Evolutionary conservation across 2,329 filamentous ascomycete species (phyloP), one percentile per base, ranked within the genome.

Genomic region (Alternaria sp.): DNA sequence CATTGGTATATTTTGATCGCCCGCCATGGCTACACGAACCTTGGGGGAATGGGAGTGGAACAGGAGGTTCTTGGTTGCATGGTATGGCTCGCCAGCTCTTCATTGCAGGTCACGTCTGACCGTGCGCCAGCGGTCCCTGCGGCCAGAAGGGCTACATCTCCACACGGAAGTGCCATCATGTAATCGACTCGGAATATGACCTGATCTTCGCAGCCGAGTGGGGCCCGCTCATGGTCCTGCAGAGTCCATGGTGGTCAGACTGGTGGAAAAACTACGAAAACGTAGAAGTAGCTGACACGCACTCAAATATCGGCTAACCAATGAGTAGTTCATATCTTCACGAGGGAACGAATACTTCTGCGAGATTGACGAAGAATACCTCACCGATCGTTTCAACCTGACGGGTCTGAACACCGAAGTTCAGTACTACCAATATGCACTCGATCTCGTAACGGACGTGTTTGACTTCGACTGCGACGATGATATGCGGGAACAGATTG

Each of bases 401-500:
- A 99, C 95, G 0, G 95, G 95, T 36, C 86, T 99, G 50, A 97
- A 98, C 80, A 94, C 92, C 34, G 95, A 99, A 77, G 95, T 99
- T 13, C 92, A 97, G 74, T 97, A 98, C 83, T 99, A 99, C 74
- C 95, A 99, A 80, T 97, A 99, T 86, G 95, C 95, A 14, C 86
- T 99, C 44, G 95, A 99, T 76, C 87, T 99, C 14, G 92, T 99
- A 57, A 99, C 95, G 50, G 95, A 99, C 73, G 94, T 98, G 48
- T 99, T 99, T 79, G 95, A 99, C 75, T 89, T 98, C 73, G 95
- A 99, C 79, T 97, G 95, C 80, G 94, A 98, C 77, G 95, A 99
- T 78, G 94, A 98, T 71, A 96, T 98, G 88, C 88, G 95, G 64
- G 95, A 98, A 82, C 92, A 93, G 63, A 98, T 99, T 65, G 95